Evolutionary conservation across 1,139 yeast species (phyloP).

Genomic region (Blastobotrys illinoisensis): DNA sequence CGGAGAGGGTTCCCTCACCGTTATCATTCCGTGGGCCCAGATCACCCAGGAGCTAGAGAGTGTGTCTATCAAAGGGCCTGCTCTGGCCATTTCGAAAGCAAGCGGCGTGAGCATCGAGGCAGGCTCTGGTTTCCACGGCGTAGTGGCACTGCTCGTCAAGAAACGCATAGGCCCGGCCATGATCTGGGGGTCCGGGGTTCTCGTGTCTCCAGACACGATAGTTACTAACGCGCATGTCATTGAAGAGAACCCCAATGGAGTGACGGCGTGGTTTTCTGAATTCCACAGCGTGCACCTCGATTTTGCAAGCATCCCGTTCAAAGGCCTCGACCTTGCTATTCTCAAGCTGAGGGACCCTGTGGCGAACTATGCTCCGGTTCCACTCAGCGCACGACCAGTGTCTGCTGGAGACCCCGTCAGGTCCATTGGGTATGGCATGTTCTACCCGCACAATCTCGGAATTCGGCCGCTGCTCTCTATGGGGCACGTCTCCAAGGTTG

Average conservation of each 20-base stretch:
- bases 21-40: constrained; percentile 47
- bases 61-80: not conserved
- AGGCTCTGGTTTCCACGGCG: constrained; percentile 13
- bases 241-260: constrained; percentile 15
- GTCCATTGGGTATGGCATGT: constrained; percentile 57
- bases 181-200: constrained; percentile 46
- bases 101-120: not conserved
- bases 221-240: constrained; percentile 46
- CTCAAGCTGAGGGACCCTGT: constrained; percentile 20
- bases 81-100: not conserved
- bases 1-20: constrained; percentile 58
- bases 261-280: constrained; percentile 27
- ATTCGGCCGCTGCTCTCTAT: constrained; percentile 41
- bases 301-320: constrained; percentile 27
- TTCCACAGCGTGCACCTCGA: constrained; percentile 10
- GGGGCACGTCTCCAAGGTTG: constrained; percentile 41
- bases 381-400: constrained; percentile 6
- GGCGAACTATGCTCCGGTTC: constrained; percentile 7
- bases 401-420: constrained; percentile 37
- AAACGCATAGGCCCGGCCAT: constrained; percentile 19
- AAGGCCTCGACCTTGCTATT: constrained; percentile 35
- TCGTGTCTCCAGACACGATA: constrained; percentile 33
- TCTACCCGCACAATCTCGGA: constrained; percentile 31
- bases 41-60: constrained; percentile 17
- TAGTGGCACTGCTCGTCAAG: constrained; percentile 21